phyloP scores from a whole-genome alignment of 345 rosid species.

The Viola odorata region DNA sequence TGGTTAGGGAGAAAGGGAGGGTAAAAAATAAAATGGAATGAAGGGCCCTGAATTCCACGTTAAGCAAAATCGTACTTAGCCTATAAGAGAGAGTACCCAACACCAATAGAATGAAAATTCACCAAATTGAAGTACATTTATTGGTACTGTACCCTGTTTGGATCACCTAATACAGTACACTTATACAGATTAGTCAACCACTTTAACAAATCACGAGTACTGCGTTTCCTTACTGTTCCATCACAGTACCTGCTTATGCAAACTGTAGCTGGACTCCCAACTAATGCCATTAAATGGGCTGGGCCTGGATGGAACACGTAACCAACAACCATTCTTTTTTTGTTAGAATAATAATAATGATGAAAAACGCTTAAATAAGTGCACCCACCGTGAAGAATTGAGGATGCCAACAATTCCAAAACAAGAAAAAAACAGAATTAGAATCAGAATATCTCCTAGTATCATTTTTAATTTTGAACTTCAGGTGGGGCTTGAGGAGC shows the following conservation, averaged over 20 bases:
- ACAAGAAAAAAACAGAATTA: too few relatives aligned
- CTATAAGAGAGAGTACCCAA: too few relatives aligned
- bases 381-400: slow-evolving; percentile 1
- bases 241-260: background rate
- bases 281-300: slow-evolving; percentile 18
- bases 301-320: slow-evolving; percentile 27
- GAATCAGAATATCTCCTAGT: too few relatives aligned
- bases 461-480: too few relatives aligned
- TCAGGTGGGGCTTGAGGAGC: too few relatives aligned
- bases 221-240: background rate
- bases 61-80: too few relatives aligned
- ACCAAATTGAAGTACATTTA: background rate
- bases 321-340: too few relatives aligned
- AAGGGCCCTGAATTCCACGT: too few relatives aligned
- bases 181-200: background rate
- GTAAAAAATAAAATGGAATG: too few relatives aligned
- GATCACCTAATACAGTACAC: background rate
- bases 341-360: background rate
- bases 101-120: too few relatives aligned
- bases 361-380: background rate
- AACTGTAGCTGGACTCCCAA: background rate
- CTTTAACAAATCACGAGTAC: background rate
- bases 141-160: background rate
- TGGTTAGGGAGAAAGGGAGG: too few relatives aligned
- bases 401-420: too few relatives aligned